Percentiles rank a stretch among this genome's conserved stretches.
These are phyloP conservation scores for Rhododendron vialii DNA, from an alignment of 148 eudicot genomes.

Conservation along the genomic window DNA sequence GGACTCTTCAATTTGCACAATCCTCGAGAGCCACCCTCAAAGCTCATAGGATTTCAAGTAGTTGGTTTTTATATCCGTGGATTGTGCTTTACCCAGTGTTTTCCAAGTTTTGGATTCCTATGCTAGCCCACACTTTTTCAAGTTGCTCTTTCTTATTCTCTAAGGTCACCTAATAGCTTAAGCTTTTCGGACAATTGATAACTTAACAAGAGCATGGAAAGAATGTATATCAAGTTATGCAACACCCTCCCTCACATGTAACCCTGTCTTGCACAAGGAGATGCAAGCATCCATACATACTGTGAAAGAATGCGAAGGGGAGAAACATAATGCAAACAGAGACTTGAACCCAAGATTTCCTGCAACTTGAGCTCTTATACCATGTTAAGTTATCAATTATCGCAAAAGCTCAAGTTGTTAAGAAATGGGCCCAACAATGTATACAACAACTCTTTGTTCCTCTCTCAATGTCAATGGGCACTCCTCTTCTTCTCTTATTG, in stretches of 20 bases:
- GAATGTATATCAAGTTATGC: too few relatives aligned
- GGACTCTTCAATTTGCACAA: background rate
- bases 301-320: background rate
- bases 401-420: background rate
- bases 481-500: background rate
- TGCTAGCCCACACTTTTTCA: background rate
- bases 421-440: background rate
- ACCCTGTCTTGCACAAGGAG: background rate
- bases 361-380: background rate
- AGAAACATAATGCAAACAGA: background rate
- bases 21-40: background rate
- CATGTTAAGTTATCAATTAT: background rate
- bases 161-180: background rate
- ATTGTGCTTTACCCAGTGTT: background rate
- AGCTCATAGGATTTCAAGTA: background rate
- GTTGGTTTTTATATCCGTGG: background rate
- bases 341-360: background rate
- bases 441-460: background rate
- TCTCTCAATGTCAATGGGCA: too few relatives aligned
- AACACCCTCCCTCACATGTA: too few relatives aligned
- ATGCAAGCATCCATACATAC: background rate
- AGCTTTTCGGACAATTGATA: too few relatives aligned
- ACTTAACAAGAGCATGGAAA: too few relatives aligned
- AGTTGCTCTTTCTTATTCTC: background rate
- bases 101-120: background rate